phyloP scores from a whole-genome alignment of 306 rosid species.

The Hippophae tibetana region DNA sequence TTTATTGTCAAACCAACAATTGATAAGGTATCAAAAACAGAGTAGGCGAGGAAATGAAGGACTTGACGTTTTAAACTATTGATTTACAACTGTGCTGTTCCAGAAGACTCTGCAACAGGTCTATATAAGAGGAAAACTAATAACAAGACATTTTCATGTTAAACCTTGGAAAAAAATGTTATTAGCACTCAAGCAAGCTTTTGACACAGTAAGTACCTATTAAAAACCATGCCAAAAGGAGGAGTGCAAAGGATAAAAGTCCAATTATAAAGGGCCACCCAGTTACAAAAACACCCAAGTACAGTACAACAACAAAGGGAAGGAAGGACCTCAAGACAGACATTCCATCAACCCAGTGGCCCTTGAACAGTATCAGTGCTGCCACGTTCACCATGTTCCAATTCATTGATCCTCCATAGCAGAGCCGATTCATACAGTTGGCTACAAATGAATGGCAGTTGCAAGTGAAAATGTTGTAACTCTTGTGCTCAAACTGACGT shows the following conservation, averaged over 20 bases:
- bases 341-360: constrained; percentile 63
- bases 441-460: constrained; percentile 74
- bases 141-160: neutral
- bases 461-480: constrained; percentile 86
- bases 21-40: too few relatives aligned
- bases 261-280: constrained; percentile 81
- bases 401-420: constrained; percentile 66
- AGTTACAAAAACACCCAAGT: constrained; percentile 51
- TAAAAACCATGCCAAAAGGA: constrained; percentile 69
- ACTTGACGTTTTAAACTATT: too few relatives aligned
- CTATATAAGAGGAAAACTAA: neutral
- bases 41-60: too few relatives aligned
- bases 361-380: constrained; percentile 57
- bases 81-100: too few relatives aligned
- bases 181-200: constrained; percentile 54
- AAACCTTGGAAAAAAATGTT: constrained; percentile 12
- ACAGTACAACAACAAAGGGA: constrained; percentile 63
- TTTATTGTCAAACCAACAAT: too few relatives aligned
- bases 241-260: constrained; percentile 47
- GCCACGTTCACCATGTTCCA: constrained; percentile 91
- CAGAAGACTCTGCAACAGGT: too few relatives aligned
- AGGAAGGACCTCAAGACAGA: constrained; percentile 70
- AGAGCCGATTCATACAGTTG: constrained; percentile 61
- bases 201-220: constrained; percentile 49
- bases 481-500: constrained; percentile 49